Evolutionary conservation across 495 filamentous ascomycete species (phyloP).

Genomic region (Eremomyces bilateralis): DNA sequence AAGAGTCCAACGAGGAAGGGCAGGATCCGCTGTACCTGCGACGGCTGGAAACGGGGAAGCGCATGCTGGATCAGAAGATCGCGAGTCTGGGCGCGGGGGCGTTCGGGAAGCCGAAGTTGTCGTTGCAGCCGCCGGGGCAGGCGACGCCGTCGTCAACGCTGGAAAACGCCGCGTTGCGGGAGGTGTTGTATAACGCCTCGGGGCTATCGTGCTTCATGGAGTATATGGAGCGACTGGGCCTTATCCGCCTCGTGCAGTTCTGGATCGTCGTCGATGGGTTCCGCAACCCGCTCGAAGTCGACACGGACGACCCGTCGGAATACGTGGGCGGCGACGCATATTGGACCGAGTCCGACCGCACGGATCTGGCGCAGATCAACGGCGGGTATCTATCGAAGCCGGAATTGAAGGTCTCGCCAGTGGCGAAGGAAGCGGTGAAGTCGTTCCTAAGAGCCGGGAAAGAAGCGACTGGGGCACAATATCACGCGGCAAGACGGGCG

Average conservation of each 20-base stretch:
- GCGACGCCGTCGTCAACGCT: conserved; percentile 24
- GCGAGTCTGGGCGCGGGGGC: conserved; percentile 50
- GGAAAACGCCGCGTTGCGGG: conserved; percentile 51
- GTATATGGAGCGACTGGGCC: conserved; percentile 80
- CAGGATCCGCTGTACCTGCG: conserved; percentile 73
- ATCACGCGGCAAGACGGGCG: conserved; percentile 60
- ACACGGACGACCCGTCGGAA: conserved; percentile 45
- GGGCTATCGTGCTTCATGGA: conserved; percentile 98
- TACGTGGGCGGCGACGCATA: conserved; percentile 30
- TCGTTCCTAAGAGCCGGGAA: conserved; percentile 58
- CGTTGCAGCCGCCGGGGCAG: conserved; percentile 9
- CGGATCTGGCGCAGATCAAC: conserved; percentile 73
- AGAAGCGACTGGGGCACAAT: conserved; percentile 56
- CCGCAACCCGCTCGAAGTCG: conserved; percentile 87
- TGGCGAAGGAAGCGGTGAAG: conserved; percentile 44
- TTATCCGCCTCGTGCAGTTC: conserved; percentile 86
- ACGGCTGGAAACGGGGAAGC: conserved; percentile 76
- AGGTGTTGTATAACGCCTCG: conserved; percentile 69
- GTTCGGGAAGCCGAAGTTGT: conserved; percentile 19
- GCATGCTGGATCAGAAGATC: conserved; percentile 75
- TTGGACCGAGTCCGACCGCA: conserved; percentile 72
- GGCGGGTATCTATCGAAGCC: conserved; percentile 67
- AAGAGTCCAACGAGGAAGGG: conserved; percentile 52
- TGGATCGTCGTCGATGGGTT: conserved; percentile 97
- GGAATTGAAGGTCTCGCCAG: conserved; percentile 55